Evolutionary conservation across 2,329 filamentous ascomycete species (phyloP).

Genomic region (Trichoderma sp.): DNA sequence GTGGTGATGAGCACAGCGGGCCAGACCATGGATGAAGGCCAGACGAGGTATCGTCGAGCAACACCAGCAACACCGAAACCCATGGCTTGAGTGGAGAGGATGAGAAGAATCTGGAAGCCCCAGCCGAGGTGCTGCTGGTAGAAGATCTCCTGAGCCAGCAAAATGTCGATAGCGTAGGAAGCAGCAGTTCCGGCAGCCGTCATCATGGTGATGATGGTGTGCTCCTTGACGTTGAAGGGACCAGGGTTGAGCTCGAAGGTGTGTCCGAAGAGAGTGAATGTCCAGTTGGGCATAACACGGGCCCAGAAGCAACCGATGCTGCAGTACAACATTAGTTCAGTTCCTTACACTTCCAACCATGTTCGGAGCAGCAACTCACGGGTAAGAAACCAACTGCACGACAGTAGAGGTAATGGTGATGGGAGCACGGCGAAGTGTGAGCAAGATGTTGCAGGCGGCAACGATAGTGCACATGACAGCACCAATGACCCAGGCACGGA

Average conservation of each 20-base stretch:
- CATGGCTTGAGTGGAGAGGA: conserved; percentile 60
- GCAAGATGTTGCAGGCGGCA: conserved; percentile 56
- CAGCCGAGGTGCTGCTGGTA: conserved; percentile 52
- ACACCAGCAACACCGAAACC: conserved; percentile 64
- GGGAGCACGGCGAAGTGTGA: conserved; percentile 48
- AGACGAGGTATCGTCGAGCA: conserved; percentile 57
- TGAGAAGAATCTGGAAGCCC: conserved; percentile 59
- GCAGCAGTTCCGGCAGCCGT: conserved; percentile 37
- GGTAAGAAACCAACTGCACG: conserved; percentile 55
- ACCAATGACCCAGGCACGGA: conserved; percentile 60
- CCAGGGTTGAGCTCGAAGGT: conserved; percentile 40
- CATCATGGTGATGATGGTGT: conserved; percentile 50
- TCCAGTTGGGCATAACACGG: conserved; percentile 32
- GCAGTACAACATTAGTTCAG: not conserved
- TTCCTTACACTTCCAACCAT: not conserved
- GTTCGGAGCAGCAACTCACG: conserved; percentile 28
- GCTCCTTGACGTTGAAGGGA: conserved; percentile 47
- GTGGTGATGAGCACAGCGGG: conserved; percentile 59
- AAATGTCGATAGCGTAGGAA: conserved; percentile 42
- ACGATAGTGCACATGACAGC: conserved; percentile 57
- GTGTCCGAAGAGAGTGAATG: conserved; percentile 34
- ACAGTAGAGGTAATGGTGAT: conserved; percentile 54
- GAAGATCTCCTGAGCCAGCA: conserved; percentile 45
- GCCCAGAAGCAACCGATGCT: conserved; percentile 36
- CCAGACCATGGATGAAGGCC: conserved; percentile 65